Base-by-base conservation (phyloP, 139 green algal species). In the Spirogloea muscicola region DNA sequence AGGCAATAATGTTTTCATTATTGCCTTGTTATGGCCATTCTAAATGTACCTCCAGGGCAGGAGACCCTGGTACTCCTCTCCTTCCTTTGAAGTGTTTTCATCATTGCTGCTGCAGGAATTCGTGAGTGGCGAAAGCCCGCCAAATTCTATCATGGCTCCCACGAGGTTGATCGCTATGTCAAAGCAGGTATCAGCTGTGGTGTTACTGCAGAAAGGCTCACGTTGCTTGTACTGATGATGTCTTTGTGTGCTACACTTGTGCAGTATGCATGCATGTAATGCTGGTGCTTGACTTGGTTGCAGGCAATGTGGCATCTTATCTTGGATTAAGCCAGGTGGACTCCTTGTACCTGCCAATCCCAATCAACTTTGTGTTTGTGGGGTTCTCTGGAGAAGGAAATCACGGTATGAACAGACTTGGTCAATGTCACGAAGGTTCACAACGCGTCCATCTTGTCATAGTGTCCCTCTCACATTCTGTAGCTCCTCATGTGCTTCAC, bases 311-410 rank as follows among this genome's bases (percentile, higher is more conserved):
- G 7, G 87, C 86, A 0, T 16, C 44, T 1, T 91, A 87, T 62
- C 60, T 93, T 46, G 82, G 83, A 0, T 39, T 93, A 31, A 3
- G 59, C 3, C 58, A 43, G 1, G 73, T 93, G 37, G 65, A 90
- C 2, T 74, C 74, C 2, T 27, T 91, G 27, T 85, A 91, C 70
- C 78, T 93, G 76, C 77, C 86, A 1, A 49, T 91, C 3, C 88
- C 88, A 1, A 43, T 91, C 6, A 89, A 84, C 71, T 70, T 91
- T 2, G 74, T 93, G 6, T 87, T 93, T 49, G 57, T 93, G 5
- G 88, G 88, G 1, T 93, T 93, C 43, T 40, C 42, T 16, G 81
- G 66, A 25, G 62, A 82, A 34, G 80, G 70, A 31, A 83, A 88
- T 57, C 52, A 72, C 0, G 63, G 72, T 75, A 21, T 9, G 58